phyloP scores from a whole-genome alignment of 495 filamentous ascomycete species.

The Hypoxylon crocopeplum region DNA sequence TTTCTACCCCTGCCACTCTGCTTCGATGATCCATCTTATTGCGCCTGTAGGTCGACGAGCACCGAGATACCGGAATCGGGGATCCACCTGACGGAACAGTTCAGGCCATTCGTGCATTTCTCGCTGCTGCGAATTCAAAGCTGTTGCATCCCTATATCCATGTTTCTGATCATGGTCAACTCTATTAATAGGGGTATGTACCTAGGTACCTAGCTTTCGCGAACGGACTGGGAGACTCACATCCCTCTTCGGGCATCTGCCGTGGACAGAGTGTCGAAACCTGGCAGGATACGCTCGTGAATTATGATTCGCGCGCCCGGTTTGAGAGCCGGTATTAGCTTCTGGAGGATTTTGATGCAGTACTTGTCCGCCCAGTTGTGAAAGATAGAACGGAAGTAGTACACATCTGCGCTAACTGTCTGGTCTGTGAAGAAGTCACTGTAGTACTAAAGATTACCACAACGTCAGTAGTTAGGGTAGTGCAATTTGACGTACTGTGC shows the following conservation, averaged over 20 bases:
- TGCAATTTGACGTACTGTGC: constrained; percentile 38
- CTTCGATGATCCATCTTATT: constrained; percentile 36
- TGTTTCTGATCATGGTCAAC: constrained; percentile 13
- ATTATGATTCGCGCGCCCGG: constrained; percentile 48
- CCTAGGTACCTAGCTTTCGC: too few species aligned
- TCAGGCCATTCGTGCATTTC: constrained; percentile 36
- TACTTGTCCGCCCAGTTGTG: constrained; percentile 58
- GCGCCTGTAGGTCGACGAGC: constrained; percentile 17
- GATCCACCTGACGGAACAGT: constrained; percentile 26
- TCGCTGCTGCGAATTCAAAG: constrained; percentile 33
- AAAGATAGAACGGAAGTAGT: constrained; percentile 58
- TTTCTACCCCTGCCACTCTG: constrained; percentile 34
- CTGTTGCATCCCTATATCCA: constrained; percentile 34
- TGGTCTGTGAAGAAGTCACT: constrained; percentile 56
- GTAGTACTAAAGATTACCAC: not conserved
- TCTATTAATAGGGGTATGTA: not conserved
- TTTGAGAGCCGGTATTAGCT: constrained; percentile 50
- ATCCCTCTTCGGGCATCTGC: constrained; percentile 25
- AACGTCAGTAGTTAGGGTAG: not conserved
- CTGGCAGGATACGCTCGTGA: constrained; percentile 49
- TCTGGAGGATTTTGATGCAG: constrained; percentile 49
- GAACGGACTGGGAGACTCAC: constrained; percentile 15
- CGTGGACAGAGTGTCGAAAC: constrained; percentile 21
- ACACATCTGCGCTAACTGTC: constrained; percentile 57
- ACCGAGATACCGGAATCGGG: constrained; percentile 26